Base-by-base conservation (phyloP, 768 basidiomycete species). In the Suillus placidus region DNA sequence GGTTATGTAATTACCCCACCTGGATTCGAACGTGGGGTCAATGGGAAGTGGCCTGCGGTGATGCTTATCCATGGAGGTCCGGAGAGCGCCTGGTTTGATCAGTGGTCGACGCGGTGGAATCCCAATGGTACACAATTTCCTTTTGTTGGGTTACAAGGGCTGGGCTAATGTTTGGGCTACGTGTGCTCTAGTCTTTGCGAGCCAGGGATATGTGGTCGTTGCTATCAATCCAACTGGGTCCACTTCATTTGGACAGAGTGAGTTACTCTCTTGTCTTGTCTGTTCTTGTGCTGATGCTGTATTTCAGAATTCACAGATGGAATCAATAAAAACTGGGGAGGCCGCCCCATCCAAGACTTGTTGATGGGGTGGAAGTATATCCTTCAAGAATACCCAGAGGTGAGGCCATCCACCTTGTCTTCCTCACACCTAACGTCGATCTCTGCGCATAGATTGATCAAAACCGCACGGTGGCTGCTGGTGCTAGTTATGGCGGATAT, bases 81-180 rank as follows among this genome's bases (percentile, higher is more conserved):
- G 6, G 90, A 94, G 73, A 83, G 88, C 35, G 93, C 91, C 57
- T 97, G 95, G 95, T 88, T 89, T 69, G 95, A 97, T 72, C 83
- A 87, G 52, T 98, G 96, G 96, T 90, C 88, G 3, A 95, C 88
- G 35, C 82, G 94, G 62, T 97, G 96, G 96, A 98, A 97, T 77
- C 92, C 90, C 0, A 93, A 94, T 71, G 82, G 91, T 91, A 64
- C 49, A 71, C 32, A 2, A 6, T 65, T 64, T 65, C 58, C 61
- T 60, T 58, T 40, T 13, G 30, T 32, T 30, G 40, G 18, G 16
- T 42, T 60, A 13, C 26, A 32, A 55, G 56, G 42, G n/a, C 9
- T 52, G 1, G 1, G 42, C 23, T 40, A 45, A 49, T 9, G 37
- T 43, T 58, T 47, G 18, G 5, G 30, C 64, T 64, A 43, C 7